A percentile compares a stretch with the other conserved stretches of the same genome.
Evolutionary conservation across 2,329 filamentous ascomycete species (phyloP).

Genomic region (Thermoascus crustaceus): DNA sequence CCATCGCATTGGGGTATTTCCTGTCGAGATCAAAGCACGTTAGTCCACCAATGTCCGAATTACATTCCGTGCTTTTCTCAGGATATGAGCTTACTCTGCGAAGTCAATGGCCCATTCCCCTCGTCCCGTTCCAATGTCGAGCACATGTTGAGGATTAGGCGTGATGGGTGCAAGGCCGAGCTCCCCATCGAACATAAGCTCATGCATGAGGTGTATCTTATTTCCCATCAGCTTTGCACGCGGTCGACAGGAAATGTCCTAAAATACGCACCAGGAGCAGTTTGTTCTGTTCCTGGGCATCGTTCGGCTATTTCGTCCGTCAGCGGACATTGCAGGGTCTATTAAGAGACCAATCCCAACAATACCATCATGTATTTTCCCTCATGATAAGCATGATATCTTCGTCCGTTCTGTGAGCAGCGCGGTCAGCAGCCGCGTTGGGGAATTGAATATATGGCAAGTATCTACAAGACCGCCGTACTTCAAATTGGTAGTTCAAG

Average conservation of each 20-base stretch:
- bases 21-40: slow-evolving; percentile 1
- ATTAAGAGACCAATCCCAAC: too few relatives aligned
- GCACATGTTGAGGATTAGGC: slow-evolving; percentile 5
- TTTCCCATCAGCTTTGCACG: neutral
- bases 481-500: slow-evolving; percentile 11
- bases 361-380: slow-evolving; percentile 12
- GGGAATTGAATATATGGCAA: neutral
- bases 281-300: slow-evolving; percentile 11
- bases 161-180: slow-evolving; percentile 10
- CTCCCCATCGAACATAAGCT: slow-evolving; percentile 8
- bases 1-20: slow-evolving; percentile 3
- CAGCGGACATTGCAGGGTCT: too few relatives aligned
- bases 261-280: slow-evolving; percentile 7
- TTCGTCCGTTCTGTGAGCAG: slow-evolving; percentile 8
- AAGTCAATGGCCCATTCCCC: slow-evolving; percentile 11
- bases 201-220: slow-evolving; percentile 8
- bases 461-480: slow-evolving; percentile 1
- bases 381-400: slow-evolving; percentile 11
- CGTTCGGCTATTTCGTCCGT: slow-evolving; percentile 7
- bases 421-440: neutral
- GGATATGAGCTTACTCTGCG: neutral
- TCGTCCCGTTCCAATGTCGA: slow-evolving; percentile 11
- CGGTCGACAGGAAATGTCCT: neutral
- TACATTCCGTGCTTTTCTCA: neutral
- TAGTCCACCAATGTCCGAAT: neutral